These are phyloP conservation scores for Hygrophila difformis DNA, from an alignment of 257 asterid genomes.

Conservation along the genomic window DNA sequence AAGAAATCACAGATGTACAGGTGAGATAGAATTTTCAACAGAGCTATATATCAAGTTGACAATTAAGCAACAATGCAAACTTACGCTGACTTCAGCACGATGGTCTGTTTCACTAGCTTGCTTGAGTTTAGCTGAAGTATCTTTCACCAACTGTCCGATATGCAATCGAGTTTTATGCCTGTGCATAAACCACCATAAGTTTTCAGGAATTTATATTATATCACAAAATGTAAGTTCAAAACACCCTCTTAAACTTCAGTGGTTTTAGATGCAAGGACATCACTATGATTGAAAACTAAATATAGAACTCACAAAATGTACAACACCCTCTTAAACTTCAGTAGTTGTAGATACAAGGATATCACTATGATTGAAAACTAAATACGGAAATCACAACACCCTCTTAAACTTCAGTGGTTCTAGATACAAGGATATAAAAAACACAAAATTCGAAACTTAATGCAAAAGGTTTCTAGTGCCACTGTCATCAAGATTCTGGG, in stretches of 20 bases:
- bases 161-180: conserved; percentile 87
- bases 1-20: neutral
- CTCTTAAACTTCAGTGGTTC: neutral
- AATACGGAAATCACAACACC: too few relatives aligned
- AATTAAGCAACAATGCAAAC: conserved; percentile 14
- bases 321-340: too few relatives aligned
- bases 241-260: neutral
- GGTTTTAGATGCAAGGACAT: too few relatives aligned
- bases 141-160: conserved; percentile 84
- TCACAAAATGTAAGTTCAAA: too few relatives aligned
- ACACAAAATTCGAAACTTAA: neutral
- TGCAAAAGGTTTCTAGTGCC: neutral
- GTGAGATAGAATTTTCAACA: conserved; percentile 1
- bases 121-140: conserved; percentile 89
- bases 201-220: neutral
- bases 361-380: too few relatives aligned
- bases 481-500: neutral
- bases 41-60: conserved; percentile 3
- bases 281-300: neutral
- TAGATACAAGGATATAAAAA: neutral
- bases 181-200: conserved; percentile 18
- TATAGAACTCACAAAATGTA: conserved; percentile 1
- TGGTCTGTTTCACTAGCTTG: conserved; percentile 90
- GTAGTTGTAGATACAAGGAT: too few relatives aligned
- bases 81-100: conserved; percentile 67